phyloP scores from a whole-genome alignment of 441 rosid genomes.

The Sinapis alba region DNA sequence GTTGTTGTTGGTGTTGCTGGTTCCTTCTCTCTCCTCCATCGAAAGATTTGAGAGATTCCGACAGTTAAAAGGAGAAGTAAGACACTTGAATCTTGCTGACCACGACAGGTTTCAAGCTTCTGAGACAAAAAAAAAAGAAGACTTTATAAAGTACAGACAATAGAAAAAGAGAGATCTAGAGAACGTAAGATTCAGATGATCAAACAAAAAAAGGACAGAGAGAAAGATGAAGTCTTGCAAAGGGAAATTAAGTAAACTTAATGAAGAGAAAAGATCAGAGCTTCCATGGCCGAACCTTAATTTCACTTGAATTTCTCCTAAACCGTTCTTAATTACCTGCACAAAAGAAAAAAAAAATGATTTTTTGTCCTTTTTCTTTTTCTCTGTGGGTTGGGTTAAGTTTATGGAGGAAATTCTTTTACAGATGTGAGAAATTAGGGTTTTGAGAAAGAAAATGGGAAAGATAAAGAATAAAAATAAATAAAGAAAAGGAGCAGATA shows the following conservation, averaged over 20 bases:
- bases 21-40: slow-evolving; percentile 73
- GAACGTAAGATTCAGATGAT: slow-evolving; percentile 29
- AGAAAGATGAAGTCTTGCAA: slow-evolving; percentile 27
- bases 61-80: slow-evolving; percentile 40
- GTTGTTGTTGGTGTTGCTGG: slow-evolving; percentile 18
- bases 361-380: slow-evolving; percentile 15
- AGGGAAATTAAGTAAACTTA: slow-evolving; percentile 26
- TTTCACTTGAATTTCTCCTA: slow-evolving; percentile 5
- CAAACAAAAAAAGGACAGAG: neutral
- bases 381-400: slow-evolving; percentile 33
- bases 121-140: neutral
- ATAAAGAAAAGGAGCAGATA: slow-evolving; percentile 40
- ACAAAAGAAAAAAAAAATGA: slow-evolving; percentile 5
- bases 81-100: slow-evolving; percentile 40
- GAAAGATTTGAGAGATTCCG: slow-evolving; percentile 38
- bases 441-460: slow-evolving; percentile 53
- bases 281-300: slow-evolving; percentile 47
- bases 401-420: slow-evolving; percentile 41
- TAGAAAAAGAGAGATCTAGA: slow-evolving; percentile 31
- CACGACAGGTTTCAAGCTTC: slow-evolving; percentile 38
- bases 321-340: slow-evolving; percentile 42
- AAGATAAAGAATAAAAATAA: slow-evolving; percentile 49
- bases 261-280: slow-evolving; percentile 45
- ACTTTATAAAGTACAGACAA: slow-evolving; percentile 21
- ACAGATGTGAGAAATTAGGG: slow-evolving; percentile 67